Evolutionary conservation across 306 rosid species (phyloP).

Genomic region (Begonia peltatifolia): DNA sequence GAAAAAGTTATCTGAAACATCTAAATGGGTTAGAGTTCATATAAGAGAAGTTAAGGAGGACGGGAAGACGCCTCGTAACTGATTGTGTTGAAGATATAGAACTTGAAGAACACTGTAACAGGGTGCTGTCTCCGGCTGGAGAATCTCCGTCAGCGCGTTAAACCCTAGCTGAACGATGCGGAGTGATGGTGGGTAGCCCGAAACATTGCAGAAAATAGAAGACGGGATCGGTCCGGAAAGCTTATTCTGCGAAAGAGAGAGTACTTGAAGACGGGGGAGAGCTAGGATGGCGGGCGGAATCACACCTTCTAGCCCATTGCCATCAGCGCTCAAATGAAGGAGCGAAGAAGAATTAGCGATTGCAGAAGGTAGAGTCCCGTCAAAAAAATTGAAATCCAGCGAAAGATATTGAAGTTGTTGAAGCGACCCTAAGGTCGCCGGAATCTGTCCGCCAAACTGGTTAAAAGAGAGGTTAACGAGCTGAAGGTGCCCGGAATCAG

Average conservation of each 20-base stretch:
- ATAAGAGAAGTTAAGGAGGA: conserved; percentile 51
- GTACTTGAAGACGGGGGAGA: conserved; percentile 64
- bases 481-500: conserved; percentile 44
- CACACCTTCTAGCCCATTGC: conserved; percentile 61
- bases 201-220: conserved; percentile 60
- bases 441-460: conserved; percentile 54
- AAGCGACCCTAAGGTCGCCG: conserved; percentile 64
- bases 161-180: conserved; percentile 64
- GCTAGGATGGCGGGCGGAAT: conserved; percentile 73
- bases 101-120: conserved; percentile 64
- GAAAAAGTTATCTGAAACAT: conserved; percentile 53
- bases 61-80: conserved; percentile 50
- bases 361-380: too few species aligned
- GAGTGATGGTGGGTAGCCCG: conserved; percentile 52
- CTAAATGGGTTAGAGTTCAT: conserved; percentile 35
- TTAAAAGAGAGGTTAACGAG: conserved; percentile 70
- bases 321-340: conserved; percentile 68
- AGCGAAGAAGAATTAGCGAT: too few species aligned
- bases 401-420: conserved; percentile 68
- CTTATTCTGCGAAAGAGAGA: conserved; percentile 57
- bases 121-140: conserved; percentile 27
- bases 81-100: conserved; percentile 56
- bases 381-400: conserved; percentile 68
- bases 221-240: conserved; percentile 69
- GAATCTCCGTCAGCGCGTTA: conserved; percentile 64